Evolutionary conservation across 345 rosid genomes (phyloP).

Genomic region (Corchorus olitorius): DNA sequence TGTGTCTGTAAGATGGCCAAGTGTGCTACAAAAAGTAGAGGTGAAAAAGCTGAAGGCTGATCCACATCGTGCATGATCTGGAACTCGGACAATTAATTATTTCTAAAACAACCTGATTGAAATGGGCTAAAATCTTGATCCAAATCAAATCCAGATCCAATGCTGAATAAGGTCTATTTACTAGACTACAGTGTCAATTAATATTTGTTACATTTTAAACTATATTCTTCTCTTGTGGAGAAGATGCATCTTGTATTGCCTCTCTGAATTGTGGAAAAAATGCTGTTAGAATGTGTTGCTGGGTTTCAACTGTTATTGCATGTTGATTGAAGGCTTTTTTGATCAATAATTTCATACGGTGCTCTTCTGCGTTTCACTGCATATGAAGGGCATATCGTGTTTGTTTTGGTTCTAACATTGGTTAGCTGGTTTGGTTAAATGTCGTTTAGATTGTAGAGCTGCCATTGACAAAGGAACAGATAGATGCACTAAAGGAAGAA

Average conservation of each 20-base stretch:
- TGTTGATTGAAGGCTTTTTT: neutral
- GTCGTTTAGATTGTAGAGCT: conserved; percentile 51
- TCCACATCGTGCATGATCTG: neutral
- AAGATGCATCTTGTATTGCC: neutral
- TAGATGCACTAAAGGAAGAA: conserved; percentile 72
- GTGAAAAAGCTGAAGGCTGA: neutral
- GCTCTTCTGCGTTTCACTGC: conserved; percentile 10
- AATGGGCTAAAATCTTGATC: neutral
- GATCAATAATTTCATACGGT: neutral
- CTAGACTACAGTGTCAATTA: neutral
- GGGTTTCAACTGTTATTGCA: neutral
- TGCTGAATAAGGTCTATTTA: neutral
- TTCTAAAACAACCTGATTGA: neutral
- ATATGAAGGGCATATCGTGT: neutral
- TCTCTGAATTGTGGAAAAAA: neutral
- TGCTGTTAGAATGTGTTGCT: neutral
- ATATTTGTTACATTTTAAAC: neutral
- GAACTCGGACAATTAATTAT: neutral
- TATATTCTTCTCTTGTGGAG: neutral
- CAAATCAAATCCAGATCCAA: neutral
- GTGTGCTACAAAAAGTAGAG: neutral
- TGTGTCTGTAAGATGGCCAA: neutral
- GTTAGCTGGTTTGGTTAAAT: conserved; percentile 23
- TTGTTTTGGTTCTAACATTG: neutral
- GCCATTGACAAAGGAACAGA: conserved; percentile 62